Evolutionary conservation across 2,329 filamentous ascomycete genomes (phyloP).

Genomic region (Scorias spongiosa): DNA sequence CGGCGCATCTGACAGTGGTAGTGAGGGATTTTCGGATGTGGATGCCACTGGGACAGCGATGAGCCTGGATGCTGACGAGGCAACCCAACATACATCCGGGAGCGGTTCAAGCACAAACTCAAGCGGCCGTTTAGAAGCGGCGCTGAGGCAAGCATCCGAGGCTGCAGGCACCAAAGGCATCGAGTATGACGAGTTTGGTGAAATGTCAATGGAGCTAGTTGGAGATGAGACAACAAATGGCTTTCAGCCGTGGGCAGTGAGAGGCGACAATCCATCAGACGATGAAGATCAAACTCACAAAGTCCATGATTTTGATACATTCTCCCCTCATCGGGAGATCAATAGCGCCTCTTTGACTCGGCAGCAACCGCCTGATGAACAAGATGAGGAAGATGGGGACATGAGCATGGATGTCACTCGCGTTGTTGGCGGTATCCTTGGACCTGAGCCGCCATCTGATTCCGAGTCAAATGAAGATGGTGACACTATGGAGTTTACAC

Average conservation of each 20-base stretch:
- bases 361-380: constrained; percentile 10
- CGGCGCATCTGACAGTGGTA: constrained; percentile 32
- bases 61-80: constrained; percentile 59
- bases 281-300: constrained; percentile 26
- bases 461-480: constrained; percentile 24
- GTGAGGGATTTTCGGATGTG: constrained; percentile 39
- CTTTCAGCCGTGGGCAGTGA: constrained; percentile 55
- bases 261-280: constrained; percentile 29
- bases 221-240: constrained; percentile 60
- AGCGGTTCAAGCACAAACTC: constrained; percentile 43
- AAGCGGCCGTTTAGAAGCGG: constrained; percentile 61
- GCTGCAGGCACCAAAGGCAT: constrained; percentile 60
- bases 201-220: constrained; percentile 37
- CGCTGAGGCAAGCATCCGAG: constrained; percentile 57
- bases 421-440: constrained; percentile 64
- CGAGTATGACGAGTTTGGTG: constrained; percentile 39
- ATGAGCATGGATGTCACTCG: constrained; percentile 92
- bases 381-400: constrained; percentile 39
- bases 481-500: constrained; percentile 41
- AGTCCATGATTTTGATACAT: constrained; percentile 8
- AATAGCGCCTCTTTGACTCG: constrained; percentile 10
- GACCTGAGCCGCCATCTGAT: constrained; percentile 21
- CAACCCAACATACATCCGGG: constrained; percentile 19
- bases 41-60: constrained; percentile 67
- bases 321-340: constrained; percentile 29